Evolutionary conservation across 139 green algal genomes (phyloP).

Genomic region (Zygnema circumcarinatum): DNA sequence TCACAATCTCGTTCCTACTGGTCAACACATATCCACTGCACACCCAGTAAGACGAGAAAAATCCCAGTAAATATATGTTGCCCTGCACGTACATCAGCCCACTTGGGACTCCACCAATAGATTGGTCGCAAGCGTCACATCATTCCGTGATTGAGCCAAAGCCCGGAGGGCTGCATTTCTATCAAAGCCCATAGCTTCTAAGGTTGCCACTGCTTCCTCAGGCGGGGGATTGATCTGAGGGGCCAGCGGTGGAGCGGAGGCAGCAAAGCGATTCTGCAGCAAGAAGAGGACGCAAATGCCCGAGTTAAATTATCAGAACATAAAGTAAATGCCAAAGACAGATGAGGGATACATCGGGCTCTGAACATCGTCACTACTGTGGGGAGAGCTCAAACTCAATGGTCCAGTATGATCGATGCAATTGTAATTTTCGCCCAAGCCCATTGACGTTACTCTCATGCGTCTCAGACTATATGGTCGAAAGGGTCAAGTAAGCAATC

Average conservation of each 20-base stretch:
- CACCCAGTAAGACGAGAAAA: too few species aligned
- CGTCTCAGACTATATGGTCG: too few species aligned
- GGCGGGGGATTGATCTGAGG: constrained; percentile 28
- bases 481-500: too few species aligned
- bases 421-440: too few species aligned
- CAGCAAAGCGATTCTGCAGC: neutral
- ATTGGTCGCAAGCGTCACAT: constrained; percentile 58
- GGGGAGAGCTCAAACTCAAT: neutral
- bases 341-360: neutral
- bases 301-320: neutral
- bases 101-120: constrained; percentile 42
- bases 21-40: too few species aligned
- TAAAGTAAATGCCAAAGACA: neutral
- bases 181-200: constrained; percentile 59
- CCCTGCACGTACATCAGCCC: too few species aligned
- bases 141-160: constrained; percentile 46
- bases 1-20: too few species aligned
- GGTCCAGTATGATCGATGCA: too few species aligned
- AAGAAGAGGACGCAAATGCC: too few species aligned
- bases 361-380: neutral
- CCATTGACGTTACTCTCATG: too few species aligned
- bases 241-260: neutral
- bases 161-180: constrained; percentile 37
- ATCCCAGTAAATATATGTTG: too few species aligned
- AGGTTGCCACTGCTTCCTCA: constrained; percentile 50